Base-by-base conservation (phyloP, 257 asterid species). In the Primulina tabacum region DNA sequence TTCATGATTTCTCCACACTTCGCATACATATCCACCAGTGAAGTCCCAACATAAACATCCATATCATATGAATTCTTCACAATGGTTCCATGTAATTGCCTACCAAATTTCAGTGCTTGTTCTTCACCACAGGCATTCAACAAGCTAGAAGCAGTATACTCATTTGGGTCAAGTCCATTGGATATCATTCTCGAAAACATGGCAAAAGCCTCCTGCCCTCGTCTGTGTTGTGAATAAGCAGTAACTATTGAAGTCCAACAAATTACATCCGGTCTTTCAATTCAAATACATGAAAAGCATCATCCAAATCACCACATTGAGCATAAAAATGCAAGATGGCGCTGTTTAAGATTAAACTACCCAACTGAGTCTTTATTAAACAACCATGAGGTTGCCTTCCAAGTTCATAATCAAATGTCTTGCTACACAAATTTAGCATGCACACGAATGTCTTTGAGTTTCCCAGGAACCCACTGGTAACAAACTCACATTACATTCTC, bases 231-330 rank as follows among this genome's bases (percentile, higher is more conserved):
- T 7, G 96, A 92, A 81, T 89, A 90, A 40, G 95, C 98, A 26
- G 92, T 85, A 56, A 92, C 87, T 83, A 92, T 82, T 3, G 96
- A 86, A 4, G 98, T 92, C 98, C 98, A 92, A 78, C 88, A 79
- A 71, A 92, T 77, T 57, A 92, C 82, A 77, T 92, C 98, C 78
- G 85, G 78, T 28, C 62, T 73, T 37, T 63, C 64, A 86, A 88
- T 85, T 68, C 85, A 70, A 90, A 90, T 20, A 85, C 73, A 61
- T 82, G 78, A 68, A 82, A 81, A 66, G 91, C 94, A 65, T 80
- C 70, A 62, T 71, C 85, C 71, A 90, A 61, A 72, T 90, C 91
- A 62, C 91, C 90, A 65, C 88, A 88, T 69, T 76, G 88, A 14
- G 88, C 84, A 34, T 92, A 92, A 73, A 92, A 88, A 40, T 88